Evolutionary conservation across 148 eudicot genomes (phyloP).

Genomic region (Pharnaceum exiguum): DNA sequence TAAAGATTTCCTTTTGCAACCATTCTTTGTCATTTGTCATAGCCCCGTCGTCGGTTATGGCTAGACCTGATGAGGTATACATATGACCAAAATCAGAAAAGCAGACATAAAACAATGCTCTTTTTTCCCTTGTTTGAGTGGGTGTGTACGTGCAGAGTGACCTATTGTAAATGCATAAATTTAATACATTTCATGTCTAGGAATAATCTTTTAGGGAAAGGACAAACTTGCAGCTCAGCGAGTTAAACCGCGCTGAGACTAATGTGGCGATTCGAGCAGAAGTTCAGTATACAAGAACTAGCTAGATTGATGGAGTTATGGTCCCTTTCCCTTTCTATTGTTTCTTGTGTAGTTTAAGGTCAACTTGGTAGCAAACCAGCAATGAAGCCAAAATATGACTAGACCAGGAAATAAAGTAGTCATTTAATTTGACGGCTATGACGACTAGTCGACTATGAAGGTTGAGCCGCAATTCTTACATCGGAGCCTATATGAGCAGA

Average conservation of each 20-base stretch:
- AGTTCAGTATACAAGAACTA: no score
- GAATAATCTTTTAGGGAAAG: no score
- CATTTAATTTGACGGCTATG: background rate
- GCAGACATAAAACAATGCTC: background rate
- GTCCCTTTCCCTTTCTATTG: background rate
- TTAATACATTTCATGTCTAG: no score
- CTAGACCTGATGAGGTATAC: background rate
- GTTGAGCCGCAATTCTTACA: no score
- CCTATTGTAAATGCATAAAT: background rate
- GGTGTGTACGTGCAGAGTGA: background rate
- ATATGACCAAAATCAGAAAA: background rate
- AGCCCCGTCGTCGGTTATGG: no score
- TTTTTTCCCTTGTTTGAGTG: constrained; percentile 1
- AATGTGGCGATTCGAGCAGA: constrained; percentile 3
- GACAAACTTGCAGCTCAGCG: no score
- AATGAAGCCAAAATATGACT: constrained; percentile 9
- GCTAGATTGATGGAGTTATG: background rate
- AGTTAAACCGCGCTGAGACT: no score
- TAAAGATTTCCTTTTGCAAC: constrained; percentile 4
- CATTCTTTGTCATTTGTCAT: constrained; percentile 3
- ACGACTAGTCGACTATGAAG: no score
- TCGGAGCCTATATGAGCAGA: no score
- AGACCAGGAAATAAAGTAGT: background rate
- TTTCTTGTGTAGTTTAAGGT: background rate
- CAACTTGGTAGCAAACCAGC: background rate